Conservation (phyloP, 176 grass and related monocot genomes). For the Phragmites australis region DNA sequence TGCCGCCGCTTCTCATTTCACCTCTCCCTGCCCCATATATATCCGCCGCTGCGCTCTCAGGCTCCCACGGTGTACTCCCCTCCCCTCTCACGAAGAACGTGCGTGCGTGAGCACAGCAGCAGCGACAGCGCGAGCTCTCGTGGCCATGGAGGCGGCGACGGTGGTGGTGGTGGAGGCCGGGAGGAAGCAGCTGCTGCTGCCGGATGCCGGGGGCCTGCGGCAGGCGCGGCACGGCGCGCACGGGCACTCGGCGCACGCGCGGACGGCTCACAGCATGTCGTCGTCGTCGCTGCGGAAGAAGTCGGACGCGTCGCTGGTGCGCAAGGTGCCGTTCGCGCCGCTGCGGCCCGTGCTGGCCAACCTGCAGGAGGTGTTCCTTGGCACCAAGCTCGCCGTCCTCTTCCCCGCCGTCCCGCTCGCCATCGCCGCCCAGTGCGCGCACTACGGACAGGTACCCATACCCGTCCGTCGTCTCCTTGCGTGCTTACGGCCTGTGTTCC, state of each 20-base stretch:
- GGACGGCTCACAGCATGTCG: conserved; percentile 85
- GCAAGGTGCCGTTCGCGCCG: conserved; percentile 61
- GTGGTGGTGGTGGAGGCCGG: conserved; percentile 18
- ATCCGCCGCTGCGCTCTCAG: too few species aligned
- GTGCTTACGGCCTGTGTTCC: background rate
- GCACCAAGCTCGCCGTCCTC: conserved; percentile 88
- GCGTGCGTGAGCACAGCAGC: too few species aligned
- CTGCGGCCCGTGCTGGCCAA: conserved; percentile 57
- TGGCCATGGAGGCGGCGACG: too few species aligned
- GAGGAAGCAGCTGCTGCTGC: background rate
- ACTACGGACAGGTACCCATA: conserved; percentile 52
- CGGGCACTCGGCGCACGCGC: conserved; percentile 39
- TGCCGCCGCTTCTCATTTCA: too few species aligned
- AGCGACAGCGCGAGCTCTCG: too few species aligned
- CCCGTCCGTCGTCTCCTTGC: too few species aligned
- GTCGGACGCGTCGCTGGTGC: conserved; percentile 60
- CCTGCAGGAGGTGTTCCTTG: conserved; percentile 85
- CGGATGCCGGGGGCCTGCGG: conserved; percentile 20
- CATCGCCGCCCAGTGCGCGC: conserved; percentile 52
- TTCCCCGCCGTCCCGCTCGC: conserved; percentile 75
- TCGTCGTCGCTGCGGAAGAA: conserved; percentile 81
- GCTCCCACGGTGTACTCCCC: too few species aligned
- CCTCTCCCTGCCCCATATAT: too few species aligned
- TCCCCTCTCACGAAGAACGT: too few species aligned
- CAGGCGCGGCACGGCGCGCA: conserved; percentile 30